Evolutionary conservation across 1,284 basidiomycete genomes (phyloP).

Genomic region (Papiliotrema laurentii): DNA sequence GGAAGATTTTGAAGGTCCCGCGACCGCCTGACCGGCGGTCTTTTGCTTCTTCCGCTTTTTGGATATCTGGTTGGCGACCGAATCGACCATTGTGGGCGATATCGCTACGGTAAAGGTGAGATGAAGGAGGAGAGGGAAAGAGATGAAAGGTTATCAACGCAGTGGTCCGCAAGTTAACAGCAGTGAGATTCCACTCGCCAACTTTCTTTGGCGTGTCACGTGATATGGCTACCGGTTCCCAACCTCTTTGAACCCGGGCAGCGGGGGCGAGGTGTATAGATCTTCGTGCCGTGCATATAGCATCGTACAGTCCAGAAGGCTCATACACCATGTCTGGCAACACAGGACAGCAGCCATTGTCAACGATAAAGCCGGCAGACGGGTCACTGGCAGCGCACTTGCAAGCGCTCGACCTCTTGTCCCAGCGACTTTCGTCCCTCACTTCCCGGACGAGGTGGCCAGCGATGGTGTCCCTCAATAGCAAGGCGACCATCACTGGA

Average conservation of each 20-base stretch:
- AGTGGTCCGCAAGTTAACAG: too few species aligned
- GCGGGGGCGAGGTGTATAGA: too few species aligned
- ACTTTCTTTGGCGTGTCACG: too few species aligned
- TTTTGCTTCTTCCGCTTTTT: conserved; percentile 1
- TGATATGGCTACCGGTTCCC: too few species aligned
- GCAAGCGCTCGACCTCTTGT: conserved; percentile 27
- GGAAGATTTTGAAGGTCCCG: too few species aligned
- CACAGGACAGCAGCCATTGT: background rate
- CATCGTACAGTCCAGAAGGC: too few species aligned
- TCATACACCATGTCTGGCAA: too few species aligned
- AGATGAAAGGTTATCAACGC: background rate
- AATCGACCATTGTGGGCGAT: background rate
- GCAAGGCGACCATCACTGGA: conserved; percentile 33
- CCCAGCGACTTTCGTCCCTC: conserved; percentile 20
- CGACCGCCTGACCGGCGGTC: too few species aligned
- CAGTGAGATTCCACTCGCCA: too few species aligned
- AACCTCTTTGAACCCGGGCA: too few species aligned
- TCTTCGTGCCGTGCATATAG: too few species aligned
- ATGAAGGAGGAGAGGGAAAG: background rate
- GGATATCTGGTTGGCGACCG: background rate
- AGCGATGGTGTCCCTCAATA: conserved; percentile 29
- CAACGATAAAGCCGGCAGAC: conserved; percentile 10
- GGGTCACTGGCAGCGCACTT: conserved; percentile 27
- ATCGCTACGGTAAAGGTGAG: background rate
- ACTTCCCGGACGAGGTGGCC: conserved; percentile 21